Base-by-base conservation (phyloP, 768 basidiomycete genomes). In the Tricholoma hemisulphureum region DNA sequence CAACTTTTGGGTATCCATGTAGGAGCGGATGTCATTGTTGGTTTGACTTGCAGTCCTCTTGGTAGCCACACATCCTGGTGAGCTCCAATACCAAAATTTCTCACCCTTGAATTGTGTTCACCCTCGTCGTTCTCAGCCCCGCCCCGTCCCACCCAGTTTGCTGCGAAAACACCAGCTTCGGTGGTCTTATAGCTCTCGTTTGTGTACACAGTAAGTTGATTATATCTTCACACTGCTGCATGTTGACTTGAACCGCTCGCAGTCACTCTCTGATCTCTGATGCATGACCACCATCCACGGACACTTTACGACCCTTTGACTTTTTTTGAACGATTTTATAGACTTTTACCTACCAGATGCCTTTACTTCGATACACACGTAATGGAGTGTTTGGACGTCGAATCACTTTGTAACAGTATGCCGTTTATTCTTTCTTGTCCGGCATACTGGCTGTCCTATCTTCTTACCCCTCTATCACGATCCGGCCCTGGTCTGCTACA, bases 151-250 rank as follows among this genome's bases (percentile, higher is more conserved):
- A 81, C 60, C 67, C 78, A 7, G 76, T 82, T 41, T 83, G 81
- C 67, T 83, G 82, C 66, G 58, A 68, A 24, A 70, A 75, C 57
- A 78, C 80, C 58, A 59, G 62, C 41, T 80, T 74, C 66, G 74
- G 75, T 28, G 79, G 80, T 43, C 59, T 79, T 35, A 69, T 81
- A 49, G 72, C 69, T 6, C 60, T 79, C 53, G 77, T 76, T 4
- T 81, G 80, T 67, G 56, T 68, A 11, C 73, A 74, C 1, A 71
- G 79, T 80, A 65, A 65, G 79, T 69, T 24, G 8, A 43, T 0
- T 24, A 20, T n/a, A 23, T 24, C n/a, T 29, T n/a, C n/a, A n/a
- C 26, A 29, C 8, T 29, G n/a, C n/a, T n/a, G 29, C 16, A 29
- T 18, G 16, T 18, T 49, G n/a, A 49, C 46, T n/a, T n/a, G n/a